phyloP scores from a whole-genome alignment of 495 filamentous ascomycete genomes.

The Neurospora terricola region DNA sequence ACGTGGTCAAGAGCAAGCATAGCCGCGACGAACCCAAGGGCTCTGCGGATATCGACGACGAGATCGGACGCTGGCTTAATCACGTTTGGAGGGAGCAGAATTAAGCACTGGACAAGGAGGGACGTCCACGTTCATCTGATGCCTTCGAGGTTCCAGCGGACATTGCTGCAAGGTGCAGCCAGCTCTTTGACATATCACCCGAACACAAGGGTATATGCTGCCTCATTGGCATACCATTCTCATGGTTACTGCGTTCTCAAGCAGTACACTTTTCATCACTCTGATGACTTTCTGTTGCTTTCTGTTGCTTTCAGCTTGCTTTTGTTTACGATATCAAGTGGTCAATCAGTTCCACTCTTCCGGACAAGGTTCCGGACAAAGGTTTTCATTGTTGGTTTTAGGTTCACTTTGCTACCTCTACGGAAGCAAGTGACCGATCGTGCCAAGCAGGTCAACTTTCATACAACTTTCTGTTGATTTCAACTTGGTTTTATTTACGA shows the following conservation, averaged over 20 bases:
- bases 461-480: too few species aligned
- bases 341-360: not conserved
- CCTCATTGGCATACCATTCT: not conserved
- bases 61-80: not conserved
- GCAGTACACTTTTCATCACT: not conserved
- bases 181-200: not conserved
- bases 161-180: not conserved
- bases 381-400: not conserved
- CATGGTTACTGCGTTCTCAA: not conserved
- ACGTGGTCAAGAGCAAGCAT: not conserved
- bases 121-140: not conserved
- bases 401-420: too few species aligned
- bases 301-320: not conserved
- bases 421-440: too few species aligned
- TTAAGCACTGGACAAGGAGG: not conserved
- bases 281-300: not conserved
- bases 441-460: too few species aligned
- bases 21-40: not conserved
- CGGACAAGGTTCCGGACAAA: not conserved
- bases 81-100: not conserved
- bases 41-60: fast-evolving
- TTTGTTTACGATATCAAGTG: not conserved
- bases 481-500: too few species aligned
- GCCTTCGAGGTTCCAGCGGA: not conserved
- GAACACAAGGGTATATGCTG: too few species aligned